These are phyloP conservation scores for Torulaspora delbrueckii DNA, from an alignment of 805 yeast species.

Conservation along the genomic window DNA sequence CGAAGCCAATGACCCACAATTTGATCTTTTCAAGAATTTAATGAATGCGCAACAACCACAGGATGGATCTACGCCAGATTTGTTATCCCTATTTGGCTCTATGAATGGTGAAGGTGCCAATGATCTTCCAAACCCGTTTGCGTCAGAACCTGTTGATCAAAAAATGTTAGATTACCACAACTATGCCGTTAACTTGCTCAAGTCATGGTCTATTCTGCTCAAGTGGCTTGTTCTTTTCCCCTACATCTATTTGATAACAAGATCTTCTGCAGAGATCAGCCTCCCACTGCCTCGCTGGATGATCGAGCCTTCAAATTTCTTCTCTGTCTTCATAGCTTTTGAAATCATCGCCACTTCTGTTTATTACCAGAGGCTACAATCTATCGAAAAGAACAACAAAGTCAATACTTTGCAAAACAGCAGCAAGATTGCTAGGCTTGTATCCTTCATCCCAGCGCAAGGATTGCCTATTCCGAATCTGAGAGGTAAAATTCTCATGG, in stretches of 20 bases:
- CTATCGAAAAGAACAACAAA: conserved; percentile 25
- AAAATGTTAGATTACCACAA: conserved; percentile 27
- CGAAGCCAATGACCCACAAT: conserved; percentile 16
- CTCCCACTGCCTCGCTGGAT: conserved; percentile 8
- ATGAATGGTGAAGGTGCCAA: conserved; percentile 8
- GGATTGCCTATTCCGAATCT: conserved; percentile 30
- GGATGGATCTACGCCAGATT: conserved; percentile 9
- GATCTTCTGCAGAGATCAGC: conserved; percentile 2
- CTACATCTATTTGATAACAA: conserved; percentile 28
- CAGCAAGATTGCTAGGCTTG: conserved; percentile 29
- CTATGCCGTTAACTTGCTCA: conserved; percentile 27
- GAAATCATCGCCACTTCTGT: conserved; percentile 34
- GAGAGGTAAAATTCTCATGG: conserved; percentile 25
- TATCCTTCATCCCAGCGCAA: conserved; percentile 35
- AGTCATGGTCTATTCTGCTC: conserved; percentile 28
- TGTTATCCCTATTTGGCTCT: conserved; percentile 10
- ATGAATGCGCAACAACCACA: conserved; percentile 22
- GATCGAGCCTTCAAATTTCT: conserved; percentile 30
- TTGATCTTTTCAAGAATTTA: conserved; percentile 29
- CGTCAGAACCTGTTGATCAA: conserved; percentile 24
- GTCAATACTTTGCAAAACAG: conserved; percentile 27
- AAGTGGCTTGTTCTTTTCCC: conserved; percentile 35
- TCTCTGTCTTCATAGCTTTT: conserved; percentile 32
- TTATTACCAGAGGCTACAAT: conserved; percentile 29
- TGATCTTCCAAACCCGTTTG: conserved; percentile 6